These are phyloP conservation scores for Brettanomyces bruxellensis DNA, from an alignment of 805 yeast species.

Conservation along the genomic window DNA sequence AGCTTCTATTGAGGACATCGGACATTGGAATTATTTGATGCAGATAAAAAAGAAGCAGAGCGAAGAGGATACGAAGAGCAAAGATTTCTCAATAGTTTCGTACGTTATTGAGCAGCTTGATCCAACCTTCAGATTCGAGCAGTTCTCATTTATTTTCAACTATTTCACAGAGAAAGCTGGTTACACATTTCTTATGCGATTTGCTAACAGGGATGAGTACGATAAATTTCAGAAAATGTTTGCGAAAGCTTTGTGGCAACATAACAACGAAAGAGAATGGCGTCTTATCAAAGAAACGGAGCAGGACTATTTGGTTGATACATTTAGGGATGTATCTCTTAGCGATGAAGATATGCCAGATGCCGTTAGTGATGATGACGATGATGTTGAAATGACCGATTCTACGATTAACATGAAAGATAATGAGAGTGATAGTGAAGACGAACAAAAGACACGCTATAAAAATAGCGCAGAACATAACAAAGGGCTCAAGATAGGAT, in stretches of 20 bases:
- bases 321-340: constrained; percentile 35
- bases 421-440: constrained; percentile 32
- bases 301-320: constrained; percentile 46
- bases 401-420: constrained; percentile 7
- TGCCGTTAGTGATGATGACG: constrained; percentile 16
- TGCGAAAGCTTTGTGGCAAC: constrained; percentile 53
- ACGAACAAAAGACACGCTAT: constrained; percentile 18
- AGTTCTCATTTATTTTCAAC: constrained; percentile 59
- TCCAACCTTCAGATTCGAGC: constrained; percentile 55
- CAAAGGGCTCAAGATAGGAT: constrained; percentile 62
- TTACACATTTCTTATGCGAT: constrained; percentile 57
- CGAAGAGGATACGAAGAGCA: neutral
- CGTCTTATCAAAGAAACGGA: constrained; percentile 32
- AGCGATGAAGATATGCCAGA: constrained; percentile 26
- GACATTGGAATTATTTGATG: constrained; percentile 45
- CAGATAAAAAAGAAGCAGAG: constrained; percentile 25
- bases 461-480: constrained; percentile 23
- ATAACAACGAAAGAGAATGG: constrained; percentile 44
- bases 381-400: constrained; percentile 12
- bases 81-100: constrained; percentile 27
- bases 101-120: constrained; percentile 41
- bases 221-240: constrained; percentile 43
- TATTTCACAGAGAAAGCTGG: constrained; percentile 32
- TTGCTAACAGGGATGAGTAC: constrained; percentile 32
- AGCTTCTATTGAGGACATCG: constrained; percentile 35